These are phyloP conservation scores for Gentiana dahurica DNA, from an alignment of 257 asterid genomes.

Conservation along the genomic window DNA sequence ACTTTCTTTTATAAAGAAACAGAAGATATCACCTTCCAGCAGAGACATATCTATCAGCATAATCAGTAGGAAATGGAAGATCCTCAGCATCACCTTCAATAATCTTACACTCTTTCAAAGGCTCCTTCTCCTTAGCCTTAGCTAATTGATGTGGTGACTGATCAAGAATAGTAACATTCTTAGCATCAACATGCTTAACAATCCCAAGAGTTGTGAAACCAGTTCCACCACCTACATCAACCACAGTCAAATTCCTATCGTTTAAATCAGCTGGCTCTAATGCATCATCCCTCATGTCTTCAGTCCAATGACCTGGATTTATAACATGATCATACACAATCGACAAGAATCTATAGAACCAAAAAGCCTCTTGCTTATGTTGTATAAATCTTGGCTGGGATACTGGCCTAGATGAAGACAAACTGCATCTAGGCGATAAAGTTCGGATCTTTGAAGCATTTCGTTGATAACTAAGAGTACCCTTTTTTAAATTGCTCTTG, in stretches of 20 bases:
- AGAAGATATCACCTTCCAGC: constrained; percentile 67
- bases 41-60: constrained; percentile 73
- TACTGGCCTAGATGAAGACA: constrained; percentile 48
- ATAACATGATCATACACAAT: constrained; percentile 34
- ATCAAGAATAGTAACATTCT: constrained; percentile 94
- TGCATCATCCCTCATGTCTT: constrained; percentile 97
- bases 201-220: constrained; percentile 95
- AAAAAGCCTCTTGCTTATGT: constrained; percentile 51
- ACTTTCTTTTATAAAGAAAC: background rate
- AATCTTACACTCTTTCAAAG: constrained; percentile 75
- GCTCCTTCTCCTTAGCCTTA: constrained; percentile 78
- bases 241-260: constrained; percentile 44
- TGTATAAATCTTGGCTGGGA: constrained; percentile 90
- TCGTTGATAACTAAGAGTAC: constrained; percentile 9
- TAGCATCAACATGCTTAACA: constrained; percentile 77
- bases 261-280: constrained; percentile 30
- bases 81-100: constrained; percentile 98
- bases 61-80: constrained; percentile 79
- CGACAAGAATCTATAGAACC: constrained; percentile 31
- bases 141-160: constrained; percentile 98
- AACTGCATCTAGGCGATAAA: constrained; percentile 18
- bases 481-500: constrained; percentile 12
- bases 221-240: constrained; percentile 98
- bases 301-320: constrained; percentile 48
- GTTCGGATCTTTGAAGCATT: constrained; percentile 1